A percentile compares a stretch with the other conserved stretches of the same genome.
Conservation (phyloP, 2,329 filamentous ascomycete species). For the Claviceps arundinis region DNA sequence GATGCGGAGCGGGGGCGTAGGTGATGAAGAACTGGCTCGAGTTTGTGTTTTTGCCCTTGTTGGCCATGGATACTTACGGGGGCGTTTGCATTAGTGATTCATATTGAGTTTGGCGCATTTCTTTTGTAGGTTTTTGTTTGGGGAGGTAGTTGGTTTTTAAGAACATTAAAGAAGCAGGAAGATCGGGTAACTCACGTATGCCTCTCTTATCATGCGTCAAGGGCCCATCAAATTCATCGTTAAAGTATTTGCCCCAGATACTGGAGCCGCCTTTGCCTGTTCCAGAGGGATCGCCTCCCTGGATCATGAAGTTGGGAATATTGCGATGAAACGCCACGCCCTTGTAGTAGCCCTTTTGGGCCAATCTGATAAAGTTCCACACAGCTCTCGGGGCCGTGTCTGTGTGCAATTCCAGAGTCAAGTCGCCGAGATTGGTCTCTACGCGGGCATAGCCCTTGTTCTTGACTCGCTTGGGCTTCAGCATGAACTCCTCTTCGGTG, state of each 20-base stretch:
- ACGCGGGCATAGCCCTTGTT: conserved; percentile 85
- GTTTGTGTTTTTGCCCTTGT: conserved; percentile 97
- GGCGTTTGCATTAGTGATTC: background rate
- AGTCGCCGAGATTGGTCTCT: conserved; percentile 67
- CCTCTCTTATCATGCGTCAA: conserved; percentile 72
- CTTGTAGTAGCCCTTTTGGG: conserved; percentile 83
- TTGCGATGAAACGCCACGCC: conserved; percentile 81
- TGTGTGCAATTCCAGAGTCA: conserved; percentile 81
- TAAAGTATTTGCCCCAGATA: conserved; percentile 89
- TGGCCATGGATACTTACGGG: conserved; percentile 63
- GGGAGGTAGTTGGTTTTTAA: background rate
- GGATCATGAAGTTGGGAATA: conserved; percentile 94
- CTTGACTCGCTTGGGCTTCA: conserved; percentile 80
- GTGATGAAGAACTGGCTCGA: conserved; percentile 90
- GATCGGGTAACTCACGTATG: conserved; percentile 26
- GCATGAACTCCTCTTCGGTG: conserved; percentile 92
- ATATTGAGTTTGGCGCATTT: background rate
- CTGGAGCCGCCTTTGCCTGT: conserved; percentile 83
- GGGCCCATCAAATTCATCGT: conserved; percentile 85
- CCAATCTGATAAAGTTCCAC: conserved; percentile 88
- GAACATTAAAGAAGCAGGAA: background rate
- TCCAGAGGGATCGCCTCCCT: conserved; percentile 87
- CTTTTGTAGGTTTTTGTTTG: background rate
- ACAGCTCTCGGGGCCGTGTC: conserved; percentile 87
- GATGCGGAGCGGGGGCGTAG: conserved; percentile 71